Base-by-base conservation (phyloP, 192 early-diverging fungal genomes). In the Backusella morwellensis region DNA sequence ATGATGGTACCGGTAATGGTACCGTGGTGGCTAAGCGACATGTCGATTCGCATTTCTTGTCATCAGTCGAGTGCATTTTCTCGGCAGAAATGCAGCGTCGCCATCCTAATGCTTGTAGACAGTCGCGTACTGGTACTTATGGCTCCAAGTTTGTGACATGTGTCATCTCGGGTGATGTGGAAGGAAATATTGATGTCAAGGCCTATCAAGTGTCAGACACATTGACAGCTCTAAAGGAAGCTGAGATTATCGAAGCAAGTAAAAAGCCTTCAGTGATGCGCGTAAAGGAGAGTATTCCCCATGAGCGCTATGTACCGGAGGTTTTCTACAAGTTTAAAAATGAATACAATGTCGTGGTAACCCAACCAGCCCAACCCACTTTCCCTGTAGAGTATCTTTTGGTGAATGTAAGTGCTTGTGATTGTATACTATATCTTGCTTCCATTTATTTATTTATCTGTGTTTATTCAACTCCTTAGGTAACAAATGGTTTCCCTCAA, bases 331-430 rank as follows among this genome's bases (percentile, higher is more conserved):
- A 93, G 81, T 97, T 95, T 82, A 95, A 91, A 78, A 99, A 99
- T 88, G 90, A 97, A 80, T 99, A 99, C 84, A 91, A 91, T 21
- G 81, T 96, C 12, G 81, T 90, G 41, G 97, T 98, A 6, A 88
- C 95, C 70, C 90, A 95, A 66, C 88, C 92, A 35, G 97, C 98
- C 23, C 97, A 97, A 77, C 97, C 97, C 0, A 93, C 95, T 4
- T 99, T 98, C 78, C 98, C 98, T 0, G 92, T 98, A 1, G 97
- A 99, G 75, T 98, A 99, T 77, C 88, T 99, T 23, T 85, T 99
- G 35, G 93, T 98, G 29, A 98, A 96, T 75, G 94, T 96, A 88
- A 81, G 86, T 71, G 29, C 7, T 5, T 52, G 41, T 59, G 21
- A 2, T 42, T 11, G 2, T 6, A 54, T 54, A 26, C 2, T 4